A percentile compares a stretch with the other conserved stretches of the same genome.
Conservation (phyloP, 202 grass and related monocot genomes). For the Bolboschoenoplectus hybrid region DNA sequence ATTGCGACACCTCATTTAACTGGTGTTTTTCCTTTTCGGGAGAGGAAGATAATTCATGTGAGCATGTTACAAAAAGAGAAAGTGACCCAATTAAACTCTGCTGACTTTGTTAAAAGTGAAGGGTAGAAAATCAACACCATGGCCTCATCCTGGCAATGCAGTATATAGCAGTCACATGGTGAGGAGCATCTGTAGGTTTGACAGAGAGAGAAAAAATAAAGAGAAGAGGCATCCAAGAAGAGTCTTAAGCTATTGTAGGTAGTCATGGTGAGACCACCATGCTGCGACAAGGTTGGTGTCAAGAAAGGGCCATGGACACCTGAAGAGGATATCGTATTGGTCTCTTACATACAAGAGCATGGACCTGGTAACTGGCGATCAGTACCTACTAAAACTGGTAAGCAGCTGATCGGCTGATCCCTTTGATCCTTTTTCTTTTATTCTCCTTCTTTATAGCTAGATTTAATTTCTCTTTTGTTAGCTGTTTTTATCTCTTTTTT, state of each 20-base stretch:
- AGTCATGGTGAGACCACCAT: conserved; percentile 73
- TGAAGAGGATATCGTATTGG: conserved; percentile 79
- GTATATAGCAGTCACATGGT: conserved; percentile 35
- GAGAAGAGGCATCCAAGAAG: background rate
- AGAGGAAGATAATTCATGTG: conserved; percentile 42
- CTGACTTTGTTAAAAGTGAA: conserved; percentile 37
- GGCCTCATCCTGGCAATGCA: conserved; percentile 34
- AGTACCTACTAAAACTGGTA: conserved; percentile 68
- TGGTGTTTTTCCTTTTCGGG: conserved; percentile 31
- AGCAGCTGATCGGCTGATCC: background rate
- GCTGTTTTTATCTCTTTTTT: background rate
- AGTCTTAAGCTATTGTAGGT: conserved; percentile 25
- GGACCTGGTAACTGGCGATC: conserved; percentile 83
- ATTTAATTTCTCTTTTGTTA: background rate
- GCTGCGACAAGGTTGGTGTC: conserved; percentile 64
- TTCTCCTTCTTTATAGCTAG: background rate
- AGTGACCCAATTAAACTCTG: conserved; percentile 34
- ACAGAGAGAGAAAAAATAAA: background rate
- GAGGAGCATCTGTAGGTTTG: conserved; percentile 30
- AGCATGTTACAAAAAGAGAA: conserved; percentile 37
- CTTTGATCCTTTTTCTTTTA: background rate
- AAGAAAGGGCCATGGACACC: conserved; percentile 92
- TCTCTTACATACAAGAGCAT: conserved; percentile 87
- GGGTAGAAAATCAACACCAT: conserved; percentile 21
- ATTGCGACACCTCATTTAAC: conserved; percentile 30